Conservation (phyloP, 345 rosid species). For the Eucalyptus cloeziana region DNA sequence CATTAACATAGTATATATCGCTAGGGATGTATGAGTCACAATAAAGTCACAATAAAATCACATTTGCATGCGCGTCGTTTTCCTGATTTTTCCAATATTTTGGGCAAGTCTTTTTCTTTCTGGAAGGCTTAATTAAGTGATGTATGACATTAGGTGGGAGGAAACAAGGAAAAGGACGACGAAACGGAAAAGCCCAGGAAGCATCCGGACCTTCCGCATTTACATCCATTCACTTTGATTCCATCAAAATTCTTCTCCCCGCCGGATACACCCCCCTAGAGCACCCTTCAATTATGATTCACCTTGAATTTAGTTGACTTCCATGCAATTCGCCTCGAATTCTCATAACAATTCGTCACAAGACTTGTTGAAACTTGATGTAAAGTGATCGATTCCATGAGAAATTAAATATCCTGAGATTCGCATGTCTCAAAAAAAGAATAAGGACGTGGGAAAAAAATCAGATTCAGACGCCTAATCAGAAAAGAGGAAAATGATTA, state of each 20-base stretch:
- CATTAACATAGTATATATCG: not conserved
- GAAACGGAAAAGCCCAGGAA: not conserved
- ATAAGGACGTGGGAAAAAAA: not conserved
- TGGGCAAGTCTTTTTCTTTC: not conserved
- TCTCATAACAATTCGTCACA: rapidly evolving
- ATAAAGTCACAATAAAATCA: too few species aligned
- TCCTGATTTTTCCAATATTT: not conserved
- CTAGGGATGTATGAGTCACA: not conserved
- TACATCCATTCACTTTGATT: not conserved
- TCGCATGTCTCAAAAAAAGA: not conserved
- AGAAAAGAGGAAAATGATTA: not conserved
- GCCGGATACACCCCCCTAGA: not conserved
- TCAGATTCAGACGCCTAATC: rapidly evolving
- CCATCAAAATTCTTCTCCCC: not conserved
- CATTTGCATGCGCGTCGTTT: not conserved
- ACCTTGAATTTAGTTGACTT: not conserved
- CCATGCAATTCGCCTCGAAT: not conserved
- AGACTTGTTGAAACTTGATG: not conserved
- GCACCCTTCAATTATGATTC: not conserved
- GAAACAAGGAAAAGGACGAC: not conserved
- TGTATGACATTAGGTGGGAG: not conserved
- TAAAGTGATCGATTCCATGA: not conserved
- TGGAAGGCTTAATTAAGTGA: not conserved
- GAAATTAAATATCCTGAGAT: not conserved
- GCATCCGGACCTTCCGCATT: not conserved